A percentile compares a stretch with the other conserved stretches of the same genome.
Evolutionary conservation across 208 protist species (phyloP).

Genomic region (Phytomonas francai): DNA sequence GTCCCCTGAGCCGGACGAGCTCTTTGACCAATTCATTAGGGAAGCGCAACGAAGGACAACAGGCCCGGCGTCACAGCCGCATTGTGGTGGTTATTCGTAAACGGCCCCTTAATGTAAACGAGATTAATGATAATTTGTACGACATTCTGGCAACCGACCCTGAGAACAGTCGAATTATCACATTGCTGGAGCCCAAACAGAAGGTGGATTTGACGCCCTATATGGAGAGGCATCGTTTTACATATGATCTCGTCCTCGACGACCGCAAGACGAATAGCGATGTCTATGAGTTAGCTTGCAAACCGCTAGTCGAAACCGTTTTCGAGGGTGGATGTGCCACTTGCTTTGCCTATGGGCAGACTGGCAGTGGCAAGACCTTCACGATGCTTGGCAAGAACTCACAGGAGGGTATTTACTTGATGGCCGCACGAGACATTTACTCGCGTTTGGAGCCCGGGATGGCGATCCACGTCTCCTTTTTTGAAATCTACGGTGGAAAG

Average conservation of each 20-base stretch:
- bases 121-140: constrained; percentile 68
- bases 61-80: constrained; percentile 48
- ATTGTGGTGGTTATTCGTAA: constrained; percentile 90
- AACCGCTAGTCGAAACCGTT: constrained; percentile 86
- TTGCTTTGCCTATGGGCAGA: constrained; percentile 92
- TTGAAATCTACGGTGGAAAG: constrained; percentile 85
- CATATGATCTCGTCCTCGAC: constrained; percentile 94
- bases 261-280: constrained; percentile 85
- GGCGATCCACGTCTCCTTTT: constrained; percentile 68
- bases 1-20: constrained; percentile 52
- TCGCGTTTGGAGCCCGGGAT: constrained; percentile 51
- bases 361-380: constrained; percentile 90
- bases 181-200: constrained; percentile 81
- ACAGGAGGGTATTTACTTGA: constrained; percentile 76
- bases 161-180: constrained; percentile 69
- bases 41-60: constrained; percentile 17
- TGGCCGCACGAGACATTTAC: constrained; percentile 74
- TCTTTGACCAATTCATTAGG: constrained; percentile 35
- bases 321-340: constrained; percentile 88
- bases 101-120: constrained; percentile 76
- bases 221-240: constrained; percentile 94
- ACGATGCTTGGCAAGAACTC: constrained; percentile 88
- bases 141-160: constrained; percentile 87
- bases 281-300: constrained; percentile 87
- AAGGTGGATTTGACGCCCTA: constrained; percentile 96